Evolutionary conservation across 208 protist genomes (phyloP).

Genomic region (Porcisia hertigi): DNA sequence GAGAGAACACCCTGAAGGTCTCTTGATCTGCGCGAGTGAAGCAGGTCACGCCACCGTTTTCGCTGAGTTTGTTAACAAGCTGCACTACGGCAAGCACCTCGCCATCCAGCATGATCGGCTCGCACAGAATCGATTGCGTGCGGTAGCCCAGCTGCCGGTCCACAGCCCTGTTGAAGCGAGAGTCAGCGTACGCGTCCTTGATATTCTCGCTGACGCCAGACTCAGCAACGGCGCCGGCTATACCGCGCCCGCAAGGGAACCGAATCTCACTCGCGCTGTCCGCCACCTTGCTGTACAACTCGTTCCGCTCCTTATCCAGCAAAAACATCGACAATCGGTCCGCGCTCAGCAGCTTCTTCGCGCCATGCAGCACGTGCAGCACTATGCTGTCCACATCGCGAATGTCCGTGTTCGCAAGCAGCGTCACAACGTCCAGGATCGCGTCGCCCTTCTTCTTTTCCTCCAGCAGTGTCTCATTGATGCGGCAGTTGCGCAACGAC

Average conservation of each 20-base stretch:
- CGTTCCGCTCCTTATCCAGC: constrained; percentile 83
- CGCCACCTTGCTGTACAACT: constrained; percentile 75
- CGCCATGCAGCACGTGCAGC: constrained; percentile 65
- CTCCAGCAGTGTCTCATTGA: constrained; percentile 59
- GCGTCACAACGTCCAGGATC: constrained; percentile 69
- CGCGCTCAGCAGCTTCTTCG: constrained; percentile 69
- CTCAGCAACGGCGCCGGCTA: constrained; percentile 69
- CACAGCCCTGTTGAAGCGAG: no score
- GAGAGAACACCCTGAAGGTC: no score
- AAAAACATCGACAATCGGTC: constrained; percentile 79
- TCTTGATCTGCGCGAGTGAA: no score
- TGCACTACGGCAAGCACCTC: no score
- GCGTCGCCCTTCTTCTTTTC: constrained; percentile 77
- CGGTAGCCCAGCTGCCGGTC: no score
- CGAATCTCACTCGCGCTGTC: constrained; percentile 78
- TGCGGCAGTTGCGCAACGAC: constrained; percentile 70
- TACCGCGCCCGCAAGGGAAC: constrained; percentile 73
- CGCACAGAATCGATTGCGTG: no score
- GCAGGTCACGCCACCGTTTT: no score
- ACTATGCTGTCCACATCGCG: constrained; percentile 73
- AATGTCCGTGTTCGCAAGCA: constrained; percentile 79
- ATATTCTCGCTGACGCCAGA: constrained; percentile 90
- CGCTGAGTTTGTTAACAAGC: no score
- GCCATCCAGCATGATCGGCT: no score
- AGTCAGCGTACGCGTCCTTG: no score